Conservation (phyloP, 306 rosid species). For the Comarum palustre region DNA sequence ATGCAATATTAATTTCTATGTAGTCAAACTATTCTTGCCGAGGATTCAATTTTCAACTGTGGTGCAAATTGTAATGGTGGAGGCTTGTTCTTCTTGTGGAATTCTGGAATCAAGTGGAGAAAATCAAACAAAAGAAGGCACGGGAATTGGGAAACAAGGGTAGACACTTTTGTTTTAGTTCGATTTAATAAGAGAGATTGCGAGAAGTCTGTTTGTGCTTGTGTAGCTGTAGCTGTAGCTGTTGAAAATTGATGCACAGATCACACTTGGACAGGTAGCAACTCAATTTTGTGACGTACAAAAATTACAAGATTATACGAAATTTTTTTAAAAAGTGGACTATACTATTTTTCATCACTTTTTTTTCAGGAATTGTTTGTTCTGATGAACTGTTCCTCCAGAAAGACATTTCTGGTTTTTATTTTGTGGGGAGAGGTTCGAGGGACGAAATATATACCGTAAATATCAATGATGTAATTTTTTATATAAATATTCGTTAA, state of each 20-base stretch:
- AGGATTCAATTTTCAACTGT: neutral
- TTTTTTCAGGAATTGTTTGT: no score
- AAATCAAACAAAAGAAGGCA: neutral
- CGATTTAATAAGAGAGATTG: neutral
- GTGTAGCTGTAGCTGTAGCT: neutral
- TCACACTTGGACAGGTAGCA: neutral
- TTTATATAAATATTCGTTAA: no score
- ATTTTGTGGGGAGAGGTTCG: no score
- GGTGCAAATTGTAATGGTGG: neutral
- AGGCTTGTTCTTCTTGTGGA: neutral
- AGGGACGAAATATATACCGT: no score
- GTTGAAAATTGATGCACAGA: neutral
- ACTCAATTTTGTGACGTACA: neutral
- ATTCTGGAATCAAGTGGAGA: slow-evolving; percentile 2
- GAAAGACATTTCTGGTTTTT: no score
- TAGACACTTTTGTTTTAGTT: neutral
- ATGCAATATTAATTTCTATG: neutral
- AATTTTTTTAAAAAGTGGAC: no score
- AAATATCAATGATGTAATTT: no score
- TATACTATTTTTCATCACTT: no score
- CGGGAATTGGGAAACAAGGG: neutral
- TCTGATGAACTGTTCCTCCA: no score
- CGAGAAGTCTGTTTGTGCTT: neutral
- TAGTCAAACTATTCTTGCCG: neutral
- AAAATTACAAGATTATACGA: no score